These are phyloP conservation scores for Erodium trifolium DNA, from an alignment of 441 rosid species.

Conservation along the genomic window DNA sequence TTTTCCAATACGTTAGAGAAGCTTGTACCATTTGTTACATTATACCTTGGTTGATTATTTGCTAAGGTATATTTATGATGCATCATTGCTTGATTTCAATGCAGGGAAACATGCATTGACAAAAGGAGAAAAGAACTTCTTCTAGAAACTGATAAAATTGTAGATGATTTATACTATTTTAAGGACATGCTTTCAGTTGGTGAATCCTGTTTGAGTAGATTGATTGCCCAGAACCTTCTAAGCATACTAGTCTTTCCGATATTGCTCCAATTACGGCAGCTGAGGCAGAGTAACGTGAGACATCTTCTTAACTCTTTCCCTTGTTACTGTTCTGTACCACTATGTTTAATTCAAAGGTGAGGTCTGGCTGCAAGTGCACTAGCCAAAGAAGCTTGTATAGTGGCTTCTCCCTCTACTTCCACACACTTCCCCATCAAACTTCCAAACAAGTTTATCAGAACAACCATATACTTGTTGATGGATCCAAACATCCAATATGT, in stretches of 20 bases:
- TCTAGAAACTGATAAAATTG: constrained; percentile 44
- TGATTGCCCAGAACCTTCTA: constrained; percentile 42
- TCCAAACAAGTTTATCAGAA: not conserved
- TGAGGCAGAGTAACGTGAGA: constrained; percentile 43
- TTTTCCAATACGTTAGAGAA: constrained; percentile 16
- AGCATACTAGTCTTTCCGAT: constrained; percentile 41
- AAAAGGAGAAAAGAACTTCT: constrained; percentile 32
- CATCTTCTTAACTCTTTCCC: constrained; percentile 15
- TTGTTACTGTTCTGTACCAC: constrained; percentile 6
- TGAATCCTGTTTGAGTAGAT: constrained; percentile 36
- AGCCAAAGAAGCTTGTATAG: no score
- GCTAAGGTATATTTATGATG: constrained; percentile 7
- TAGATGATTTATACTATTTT: constrained; percentile 60
- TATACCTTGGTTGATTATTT: constrained; percentile 11
- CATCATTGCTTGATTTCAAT: constrained; percentile 19
- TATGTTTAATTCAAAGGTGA: constrained; percentile 2
- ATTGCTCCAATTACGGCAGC: constrained; percentile 38
- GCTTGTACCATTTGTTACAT: constrained; percentile 13
- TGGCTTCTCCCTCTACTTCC: not conserved
- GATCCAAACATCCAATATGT: not conserved
- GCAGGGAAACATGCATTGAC: constrained; percentile 33
- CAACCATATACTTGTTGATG: not conserved
- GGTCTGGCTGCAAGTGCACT: not conserved
- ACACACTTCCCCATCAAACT: not conserved
- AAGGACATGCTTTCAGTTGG: constrained; percentile 57